Conservation (phyloP, 768 basidiomycete genomes). For the Lactarius psammicola region DNA sequence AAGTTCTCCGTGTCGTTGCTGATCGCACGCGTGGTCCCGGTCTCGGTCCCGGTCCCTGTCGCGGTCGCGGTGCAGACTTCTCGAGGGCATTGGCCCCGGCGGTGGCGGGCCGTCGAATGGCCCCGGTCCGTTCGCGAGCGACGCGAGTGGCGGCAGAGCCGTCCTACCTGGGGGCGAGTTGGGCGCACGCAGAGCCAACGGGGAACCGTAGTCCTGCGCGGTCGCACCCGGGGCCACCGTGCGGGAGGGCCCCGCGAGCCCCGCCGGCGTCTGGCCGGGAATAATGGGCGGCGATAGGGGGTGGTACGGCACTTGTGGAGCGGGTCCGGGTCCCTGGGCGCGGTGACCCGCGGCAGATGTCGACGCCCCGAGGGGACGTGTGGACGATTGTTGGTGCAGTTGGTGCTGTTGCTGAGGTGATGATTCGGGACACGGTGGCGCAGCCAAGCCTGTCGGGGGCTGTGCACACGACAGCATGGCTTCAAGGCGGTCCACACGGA, state of each 20-base stretch:
- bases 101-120: slow-evolving; percentile 13
- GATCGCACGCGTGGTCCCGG: background rate
- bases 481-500: slow-evolving; percentile 61
- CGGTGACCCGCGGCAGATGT: background rate
- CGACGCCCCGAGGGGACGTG: background rate
- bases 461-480: slow-evolving; percentile 45
- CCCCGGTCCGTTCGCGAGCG: slow-evolving; percentile 17
- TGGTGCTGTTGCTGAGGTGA: slow-evolving; percentile 1
- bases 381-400: slow-evolving; percentile 1
- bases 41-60: background rate
- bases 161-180: slow-evolving; percentile 19
- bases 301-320: slow-evolving; percentile 16
- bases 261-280: background rate
- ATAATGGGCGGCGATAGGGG: slow-evolving; percentile 13
- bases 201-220: slow-evolving; percentile 3
- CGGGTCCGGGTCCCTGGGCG: slow-evolving; percentile 4
- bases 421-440: slow-evolving; percentile 12
- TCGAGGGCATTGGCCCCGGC: slow-evolving; percentile 7
- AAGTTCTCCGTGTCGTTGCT: background rate
- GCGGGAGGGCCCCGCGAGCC: slow-evolving; percentile 6
- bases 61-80: slow-evolving; percentile 14
- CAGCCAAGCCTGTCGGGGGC: slow-evolving; percentile 19
- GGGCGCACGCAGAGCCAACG: slow-evolving; percentile 9
- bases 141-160: slow-evolving; percentile 17
- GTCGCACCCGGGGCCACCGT: background rate